These are phyloP conservation scores for Boletus rex-veris DNA, from an alignment of 768 basidiomycete species.

Conservation along the genomic window DNA sequence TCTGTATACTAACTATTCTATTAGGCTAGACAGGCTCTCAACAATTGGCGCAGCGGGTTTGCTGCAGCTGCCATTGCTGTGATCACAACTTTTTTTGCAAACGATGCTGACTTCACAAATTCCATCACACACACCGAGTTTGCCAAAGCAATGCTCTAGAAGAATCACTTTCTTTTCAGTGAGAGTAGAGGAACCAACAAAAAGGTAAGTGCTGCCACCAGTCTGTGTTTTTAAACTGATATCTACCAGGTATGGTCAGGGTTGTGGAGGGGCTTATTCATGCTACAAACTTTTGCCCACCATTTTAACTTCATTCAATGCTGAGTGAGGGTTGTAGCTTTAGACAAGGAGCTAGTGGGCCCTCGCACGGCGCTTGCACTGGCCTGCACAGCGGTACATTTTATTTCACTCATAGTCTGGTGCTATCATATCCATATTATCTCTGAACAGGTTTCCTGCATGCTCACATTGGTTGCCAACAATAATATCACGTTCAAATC, in stretches of 20 bases:
- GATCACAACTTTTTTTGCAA: background rate
- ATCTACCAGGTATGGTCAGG: background rate
- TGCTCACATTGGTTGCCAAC: background rate
- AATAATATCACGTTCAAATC: background rate
- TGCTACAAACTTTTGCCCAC: background rate
- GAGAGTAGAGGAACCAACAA: background rate
- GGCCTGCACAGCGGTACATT: background rate
- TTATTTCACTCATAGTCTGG: background rate
- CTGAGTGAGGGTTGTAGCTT: background rate
- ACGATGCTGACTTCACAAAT: background rate
- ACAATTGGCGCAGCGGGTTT: background rate
- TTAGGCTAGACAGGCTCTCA: background rate
- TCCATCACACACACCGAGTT: background rate
- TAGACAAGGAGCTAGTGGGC: background rate
- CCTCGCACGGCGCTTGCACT: background rate
- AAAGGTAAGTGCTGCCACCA: no score
- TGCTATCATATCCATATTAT: no score
- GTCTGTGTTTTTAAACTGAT: no score
- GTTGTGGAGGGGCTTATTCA: background rate
- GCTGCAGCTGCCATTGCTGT: background rate
- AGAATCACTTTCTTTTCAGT: background rate
- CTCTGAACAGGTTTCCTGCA: background rate
- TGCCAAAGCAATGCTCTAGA: background rate
- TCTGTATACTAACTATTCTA: no score
- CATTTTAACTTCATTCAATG: background rate